Base-by-base conservation (phyloP, 1,139 yeast genomes). In the Lodderomyces beijingensis region DNA sequence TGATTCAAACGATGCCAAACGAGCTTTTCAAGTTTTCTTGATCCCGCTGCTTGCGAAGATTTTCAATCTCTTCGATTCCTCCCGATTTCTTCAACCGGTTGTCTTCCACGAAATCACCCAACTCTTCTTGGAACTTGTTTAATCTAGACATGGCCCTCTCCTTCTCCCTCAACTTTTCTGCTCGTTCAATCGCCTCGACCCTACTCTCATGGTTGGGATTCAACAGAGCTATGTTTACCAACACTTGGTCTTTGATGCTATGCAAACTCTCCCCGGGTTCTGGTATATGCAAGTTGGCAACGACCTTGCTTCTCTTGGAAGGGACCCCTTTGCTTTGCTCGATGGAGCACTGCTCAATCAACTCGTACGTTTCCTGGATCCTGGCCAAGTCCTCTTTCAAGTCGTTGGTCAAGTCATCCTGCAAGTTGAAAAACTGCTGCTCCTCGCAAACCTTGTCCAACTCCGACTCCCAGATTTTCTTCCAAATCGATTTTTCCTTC, bases 401-500 rank as follows among this genome's bases (percentile, higher is more conserved):
- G 52, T 91, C 95, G 23, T 69, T 73, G 4, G 89, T 76, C 40
- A 91, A 71, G 43, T 86, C 95, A 47, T 86, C 96, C 54, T 91
- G 97, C 20, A 88, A 69, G 41, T 85, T 84, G 59, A 89, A 77
- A 52, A 87, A 87, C 45, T 89, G 95, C 54, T 91, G 97, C 49
- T 89, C 96, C 46, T 87, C 95, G 41, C 95, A 84, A 15, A 91
- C 93, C 28, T 81, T 80, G 44, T 87, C 94, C 39, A 91, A 70
- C 50, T 89, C 96, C 4, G 81, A 66, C 53, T 89, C 96, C 97
- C 98, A 91, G 17, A 87, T 80, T 46, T 77, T 78, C 52, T 87
- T 85, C 96, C 97, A 88, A 25, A 78, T 78, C 4, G 88, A 80
- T 45, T 83, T 83, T 50, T 88, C 97, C 9, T 65, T 66, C 1